These are phyloP conservation scores for Halteria grandinella DNA, from an alignment of 73 alveolate genomes.

Conservation along the genomic window DNA sequence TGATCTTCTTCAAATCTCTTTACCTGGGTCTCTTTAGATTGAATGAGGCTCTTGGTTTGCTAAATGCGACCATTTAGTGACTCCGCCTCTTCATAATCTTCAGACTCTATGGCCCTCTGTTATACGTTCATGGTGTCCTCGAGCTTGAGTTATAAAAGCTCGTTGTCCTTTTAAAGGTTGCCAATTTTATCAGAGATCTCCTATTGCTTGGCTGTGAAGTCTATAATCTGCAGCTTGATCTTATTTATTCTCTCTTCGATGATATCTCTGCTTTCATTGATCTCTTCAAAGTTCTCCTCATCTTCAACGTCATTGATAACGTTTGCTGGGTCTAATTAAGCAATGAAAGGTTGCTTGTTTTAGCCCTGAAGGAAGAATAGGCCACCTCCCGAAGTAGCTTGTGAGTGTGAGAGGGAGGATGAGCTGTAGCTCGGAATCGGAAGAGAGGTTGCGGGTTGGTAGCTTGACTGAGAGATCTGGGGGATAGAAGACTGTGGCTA, in stretches of 20 bases:
- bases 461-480: too few species aligned
- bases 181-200: constrained; percentile 33
- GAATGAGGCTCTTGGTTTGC: constrained; percentile 14
- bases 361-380: too few species aligned
- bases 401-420: too few species aligned
- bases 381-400: too few species aligned
- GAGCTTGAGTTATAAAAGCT: constrained; percentile 5
- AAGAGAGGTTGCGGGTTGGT: too few species aligned
- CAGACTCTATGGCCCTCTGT: constrained; percentile 41
- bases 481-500: too few species aligned
- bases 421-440: too few species aligned
- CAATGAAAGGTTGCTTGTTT: too few species aligned
- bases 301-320: neutral
- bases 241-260: constrained; percentile 29
- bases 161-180: constrained; percentile 21
- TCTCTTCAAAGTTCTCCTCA: constrained; percentile 40
- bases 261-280: constrained; percentile 26
- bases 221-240: constrained; percentile 24
- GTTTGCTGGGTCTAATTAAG: too few species aligned
- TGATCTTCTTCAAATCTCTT: constrained; percentile 31
- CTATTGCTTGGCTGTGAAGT: constrained; percentile 40
- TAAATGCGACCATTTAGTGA: neutral
- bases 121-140: neutral
- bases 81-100: constrained; percentile 52
- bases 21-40: constrained; percentile 23